These are phyloP conservation scores for Lathyrus tuberosus DNA, from an alignment of 306 rosid genomes.

Conservation along the genomic window DNA sequence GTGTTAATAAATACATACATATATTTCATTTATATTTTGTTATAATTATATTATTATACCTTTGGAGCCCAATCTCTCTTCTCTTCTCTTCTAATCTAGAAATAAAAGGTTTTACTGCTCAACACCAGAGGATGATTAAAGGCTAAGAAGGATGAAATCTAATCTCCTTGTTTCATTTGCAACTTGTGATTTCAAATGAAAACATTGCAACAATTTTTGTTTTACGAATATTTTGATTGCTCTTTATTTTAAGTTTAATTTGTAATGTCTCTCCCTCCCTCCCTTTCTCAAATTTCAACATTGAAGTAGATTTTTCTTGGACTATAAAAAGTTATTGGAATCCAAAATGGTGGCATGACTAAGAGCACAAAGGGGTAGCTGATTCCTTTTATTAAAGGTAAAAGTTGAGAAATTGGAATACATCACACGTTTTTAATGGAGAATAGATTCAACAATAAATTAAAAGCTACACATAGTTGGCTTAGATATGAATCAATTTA, in stretches of 20 bases:
- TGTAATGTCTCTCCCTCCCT: not conserved
- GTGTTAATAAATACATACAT: no score
- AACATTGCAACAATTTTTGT: not conserved
- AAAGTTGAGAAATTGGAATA: not conserved
- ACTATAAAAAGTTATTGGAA: not conserved
- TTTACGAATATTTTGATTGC: not conserved
- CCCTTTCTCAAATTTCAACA: conserved; percentile 1
- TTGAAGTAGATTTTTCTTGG: not conserved
- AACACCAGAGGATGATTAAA: not conserved
- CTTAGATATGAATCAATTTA: not conserved
- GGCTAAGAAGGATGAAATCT: not conserved
- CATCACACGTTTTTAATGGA: not conserved
- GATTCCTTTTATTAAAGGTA: not conserved
- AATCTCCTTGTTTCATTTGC: not conserved
- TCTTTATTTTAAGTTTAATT: not conserved
- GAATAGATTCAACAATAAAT: not conserved
- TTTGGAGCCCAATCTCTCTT: not conserved
- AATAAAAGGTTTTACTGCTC: not conserved
- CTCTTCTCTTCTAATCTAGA: not conserved
- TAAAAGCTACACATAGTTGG: not conserved
- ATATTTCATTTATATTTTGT: no score
- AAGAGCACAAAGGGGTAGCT: not conserved
- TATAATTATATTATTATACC: no score
- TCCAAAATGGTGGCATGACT: not conserved
- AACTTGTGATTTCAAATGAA: not conserved